Percentiles rank a stretch among this genome's conserved stretches.
phyloP scores from a whole-genome alignment of 2,329 filamentous ascomycete genomes.

The Pyrenophora graminea region DNA sequence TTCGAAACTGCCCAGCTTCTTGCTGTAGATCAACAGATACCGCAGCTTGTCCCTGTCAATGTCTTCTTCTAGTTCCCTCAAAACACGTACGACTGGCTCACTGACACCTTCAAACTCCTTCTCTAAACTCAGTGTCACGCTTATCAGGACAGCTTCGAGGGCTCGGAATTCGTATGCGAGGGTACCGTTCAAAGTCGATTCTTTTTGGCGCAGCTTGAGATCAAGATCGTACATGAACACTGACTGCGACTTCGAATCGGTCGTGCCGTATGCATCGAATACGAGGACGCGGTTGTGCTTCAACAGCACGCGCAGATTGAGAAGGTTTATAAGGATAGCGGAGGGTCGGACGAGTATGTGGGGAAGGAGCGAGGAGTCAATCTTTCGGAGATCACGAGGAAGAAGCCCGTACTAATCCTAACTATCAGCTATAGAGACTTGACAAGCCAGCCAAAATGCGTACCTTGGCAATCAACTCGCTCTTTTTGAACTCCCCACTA shows the following conservation, averaged over 20 bases:
- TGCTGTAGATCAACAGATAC: conserved; percentile 88
- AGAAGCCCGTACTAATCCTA: conserved; percentile 78
- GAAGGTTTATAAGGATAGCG: conserved; percentile 90
- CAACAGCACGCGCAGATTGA: conserved; percentile 95
- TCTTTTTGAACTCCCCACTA: conserved; percentile 97
- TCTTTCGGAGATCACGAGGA: conserved; percentile 93
- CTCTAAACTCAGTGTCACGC: conserved; percentile 87
- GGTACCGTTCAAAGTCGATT: conserved; percentile 53
- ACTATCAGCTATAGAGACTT: conserved; percentile 7
- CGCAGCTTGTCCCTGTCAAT: conserved; percentile 94
- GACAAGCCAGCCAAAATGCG: not conserved
- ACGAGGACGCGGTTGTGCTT: conserved; percentile 93
- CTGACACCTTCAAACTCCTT: conserved; percentile 93
- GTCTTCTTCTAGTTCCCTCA: conserved; percentile 91
- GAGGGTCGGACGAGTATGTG: conserved; percentile 93
- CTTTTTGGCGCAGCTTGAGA: conserved; percentile 85
- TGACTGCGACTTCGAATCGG: conserved; percentile 92
- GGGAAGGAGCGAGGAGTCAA: conserved; percentile 92
- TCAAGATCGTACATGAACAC: conserved; percentile 98
- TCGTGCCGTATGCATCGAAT: conserved; percentile 94
- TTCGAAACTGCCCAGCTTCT: conserved; percentile 94
- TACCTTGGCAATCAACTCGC: conserved; percentile 92
- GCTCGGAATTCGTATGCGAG: conserved; percentile 96
- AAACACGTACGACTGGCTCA: conserved; percentile 85
- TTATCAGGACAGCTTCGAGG: conserved; percentile 91